A percentile compares a stretch with the other conserved stretches of the same genome.
Evolutionary conservation across 1,139 yeast species (phyloP).

Genomic region (Debaryomyces sp.): DNA sequence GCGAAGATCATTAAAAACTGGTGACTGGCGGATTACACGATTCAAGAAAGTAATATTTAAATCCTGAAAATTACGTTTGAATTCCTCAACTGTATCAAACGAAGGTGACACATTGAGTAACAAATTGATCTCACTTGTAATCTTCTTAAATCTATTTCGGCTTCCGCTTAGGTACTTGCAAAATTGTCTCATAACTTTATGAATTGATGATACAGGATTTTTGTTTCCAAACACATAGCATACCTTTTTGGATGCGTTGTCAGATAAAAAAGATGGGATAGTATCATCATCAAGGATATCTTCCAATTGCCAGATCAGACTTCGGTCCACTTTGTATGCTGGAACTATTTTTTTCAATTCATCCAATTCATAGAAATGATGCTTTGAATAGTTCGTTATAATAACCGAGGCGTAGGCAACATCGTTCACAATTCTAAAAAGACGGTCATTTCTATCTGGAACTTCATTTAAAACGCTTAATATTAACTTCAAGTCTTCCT

Average conservation of each 20-base stretch:
- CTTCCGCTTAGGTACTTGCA: slow-evolving; percentile 4
- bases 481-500: neutral
- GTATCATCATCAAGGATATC: neutral
- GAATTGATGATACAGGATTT: slow-evolving; percentile 6
- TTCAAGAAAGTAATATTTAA: slow-evolving; percentile 9
- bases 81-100: slow-evolving; percentile 6
- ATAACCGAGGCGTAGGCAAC: neutral
- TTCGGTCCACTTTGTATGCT: neutral
- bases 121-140: slow-evolving; percentile 7
- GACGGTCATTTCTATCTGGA: neutral
- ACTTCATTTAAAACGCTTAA: neutral
- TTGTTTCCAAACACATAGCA: slow-evolving; percentile 10
- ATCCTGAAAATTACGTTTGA: slow-evolving; percentile 1
- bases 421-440: neutral
- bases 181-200: slow-evolving; percentile 9
- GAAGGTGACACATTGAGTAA: neutral
- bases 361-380: neutral
- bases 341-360: slow-evolving; percentile 3
- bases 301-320: slow-evolving; percentile 4
- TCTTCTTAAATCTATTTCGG: neutral
- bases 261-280: neutral
- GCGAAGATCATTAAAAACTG: neutral
- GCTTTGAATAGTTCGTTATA: slow-evolving; percentile 4
- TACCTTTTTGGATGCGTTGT: neutral
- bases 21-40: slow-evolving; percentile 2